These are phyloP conservation scores for Chalara sp. DNA, from an alignment of 2,329 filamentous ascomycete species.

Conservation along the genomic window DNA sequence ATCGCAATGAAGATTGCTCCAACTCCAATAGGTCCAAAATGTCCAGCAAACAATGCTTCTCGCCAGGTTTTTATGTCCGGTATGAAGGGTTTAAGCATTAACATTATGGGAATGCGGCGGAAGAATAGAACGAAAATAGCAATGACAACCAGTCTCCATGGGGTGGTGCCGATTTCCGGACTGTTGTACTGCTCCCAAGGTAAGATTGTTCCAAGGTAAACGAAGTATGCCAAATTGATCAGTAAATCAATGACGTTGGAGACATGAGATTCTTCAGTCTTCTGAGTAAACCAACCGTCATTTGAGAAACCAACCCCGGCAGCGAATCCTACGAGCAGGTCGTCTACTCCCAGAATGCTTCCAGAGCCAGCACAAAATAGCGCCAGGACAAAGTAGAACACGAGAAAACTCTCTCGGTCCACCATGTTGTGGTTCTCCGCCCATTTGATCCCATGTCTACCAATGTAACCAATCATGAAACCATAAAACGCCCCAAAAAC, in stretches of 20 bases:
- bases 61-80: slow-evolving; percentile 98
- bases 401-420: slow-evolving; percentile 93
- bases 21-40: slow-evolving; percentile 96
- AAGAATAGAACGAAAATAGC: slow-evolving; percentile 93
- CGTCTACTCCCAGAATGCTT: slow-evolving; percentile 84
- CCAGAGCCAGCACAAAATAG: slow-evolving; percentile 91
- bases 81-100: slow-evolving; percentile 83
- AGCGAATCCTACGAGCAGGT: slow-evolving; percentile 88
- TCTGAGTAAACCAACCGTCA: slow-evolving; percentile 97
- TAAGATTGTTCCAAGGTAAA: slow-evolving; percentile 95
- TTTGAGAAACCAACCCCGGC: slow-evolving; percentile 98
- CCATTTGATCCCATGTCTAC: slow-evolving; percentile 81
- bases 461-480: slow-evolving; percentile 80
- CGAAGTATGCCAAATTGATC: slow-evolving; percentile 96
- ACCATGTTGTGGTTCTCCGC: slow-evolving; percentile 82
- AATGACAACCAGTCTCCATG: slow-evolving; percentile 90
- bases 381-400: slow-evolving; percentile 96
- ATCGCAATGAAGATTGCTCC: slow-evolving; percentile 95
- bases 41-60: slow-evolving; percentile 91
- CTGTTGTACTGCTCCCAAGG: slow-evolving; percentile 91
- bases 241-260: slow-evolving; percentile 98
- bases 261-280: slow-evolving; percentile 96
- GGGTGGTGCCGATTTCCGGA: slow-evolving; percentile 62
- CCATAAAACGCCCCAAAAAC: slow-evolving; percentile 87
- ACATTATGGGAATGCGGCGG: slow-evolving; percentile 91